phyloP scores from a whole-genome alignment of 164 flowering plant genomes.

The Vitis rupestris region DNA sequence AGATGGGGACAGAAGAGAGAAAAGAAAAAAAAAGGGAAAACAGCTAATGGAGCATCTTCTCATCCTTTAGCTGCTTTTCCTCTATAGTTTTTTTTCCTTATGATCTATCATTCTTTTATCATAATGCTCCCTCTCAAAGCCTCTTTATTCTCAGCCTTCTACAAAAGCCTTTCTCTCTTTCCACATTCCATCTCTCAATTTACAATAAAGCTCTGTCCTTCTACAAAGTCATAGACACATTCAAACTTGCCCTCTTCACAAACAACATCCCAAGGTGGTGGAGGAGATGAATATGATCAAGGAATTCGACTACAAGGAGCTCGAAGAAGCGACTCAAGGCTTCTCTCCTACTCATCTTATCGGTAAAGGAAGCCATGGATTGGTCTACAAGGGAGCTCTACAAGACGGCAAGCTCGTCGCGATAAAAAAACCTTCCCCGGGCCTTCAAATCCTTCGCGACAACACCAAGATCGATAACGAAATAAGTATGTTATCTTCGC shows the following conservation, averaged over 20 bases:
- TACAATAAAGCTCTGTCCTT: neutral
- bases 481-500: slow-evolving; percentile 42
- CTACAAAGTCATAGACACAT: neutral
- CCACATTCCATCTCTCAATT: neutral
- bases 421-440: slow-evolving; percentile 39
- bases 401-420: slow-evolving; percentile 38
- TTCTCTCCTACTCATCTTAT: slow-evolving; percentile 49
- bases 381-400: slow-evolving; percentile 54
- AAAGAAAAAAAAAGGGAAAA: no score
- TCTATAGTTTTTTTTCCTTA: slow-evolving; percentile 3
- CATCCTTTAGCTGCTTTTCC: neutral
- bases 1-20: no score
- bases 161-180: slow-evolving; percentile 11
- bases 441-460: slow-evolving; percentile 39
- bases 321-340: slow-evolving; percentile 51
- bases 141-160: slow-evolving; percentile 21
- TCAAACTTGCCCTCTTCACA: no score
- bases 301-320: slow-evolving; percentile 39
- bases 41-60: no score
- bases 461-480: slow-evolving; percentile 59
- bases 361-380: slow-evolving; percentile 87
- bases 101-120: neutral
- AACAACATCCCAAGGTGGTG: no score
- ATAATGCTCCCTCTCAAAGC: slow-evolving; percentile 10
- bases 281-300: slow-evolving; percentile 13